A percentile compares a stretch with the other conserved stretches of the same genome.
These are phyloP conservation scores for Dactylellina parvicollis DNA, from an alignment of 2,329 filamentous ascomycete genomes.

Conservation along the genomic window DNA sequence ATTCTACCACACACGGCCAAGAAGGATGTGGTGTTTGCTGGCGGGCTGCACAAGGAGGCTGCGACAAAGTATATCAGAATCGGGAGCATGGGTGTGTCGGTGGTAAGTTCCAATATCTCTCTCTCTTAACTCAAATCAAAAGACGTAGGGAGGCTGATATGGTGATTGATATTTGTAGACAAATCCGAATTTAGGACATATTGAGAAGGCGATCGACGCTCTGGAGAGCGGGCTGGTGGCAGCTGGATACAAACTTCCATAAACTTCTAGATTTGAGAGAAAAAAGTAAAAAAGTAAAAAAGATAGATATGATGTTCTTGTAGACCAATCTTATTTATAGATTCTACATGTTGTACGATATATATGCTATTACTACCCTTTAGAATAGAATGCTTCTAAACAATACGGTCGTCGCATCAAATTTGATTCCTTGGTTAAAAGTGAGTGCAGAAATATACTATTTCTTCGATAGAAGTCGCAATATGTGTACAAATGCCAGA, in stretches of 20 bases:
- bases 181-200: slow-evolving; percentile 79
- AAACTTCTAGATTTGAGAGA: neutral
- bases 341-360: slow-evolving; percentile 12
- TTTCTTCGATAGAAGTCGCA: neutral
- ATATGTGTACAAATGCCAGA: neutral
- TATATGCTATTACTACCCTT: slow-evolving; percentile 7
- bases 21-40: slow-evolving; percentile 92
- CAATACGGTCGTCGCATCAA: neutral
- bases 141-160: no score
- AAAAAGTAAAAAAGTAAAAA: no score
- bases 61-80: slow-evolving; percentile 92
- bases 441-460: neutral
- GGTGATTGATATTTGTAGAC: slow-evolving; percentile 64
- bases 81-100: slow-evolving; percentile 96
- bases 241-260: slow-evolving; percentile 70
- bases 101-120: slow-evolving; percentile 69
- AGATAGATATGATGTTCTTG: neutral
- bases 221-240: slow-evolving; percentile 79
- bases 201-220: slow-evolving; percentile 83
- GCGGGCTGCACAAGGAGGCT: slow-evolving; percentile 95
- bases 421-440: neutral
- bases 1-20: slow-evolving; percentile 84
- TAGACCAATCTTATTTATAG: neutral
- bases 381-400: neutral
- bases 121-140: neutral